These are phyloP conservation scores for Sanghuangporus weigelae DNA, from an alignment of 1,284 basidiomycete genomes.

Conservation along the genomic window DNA sequence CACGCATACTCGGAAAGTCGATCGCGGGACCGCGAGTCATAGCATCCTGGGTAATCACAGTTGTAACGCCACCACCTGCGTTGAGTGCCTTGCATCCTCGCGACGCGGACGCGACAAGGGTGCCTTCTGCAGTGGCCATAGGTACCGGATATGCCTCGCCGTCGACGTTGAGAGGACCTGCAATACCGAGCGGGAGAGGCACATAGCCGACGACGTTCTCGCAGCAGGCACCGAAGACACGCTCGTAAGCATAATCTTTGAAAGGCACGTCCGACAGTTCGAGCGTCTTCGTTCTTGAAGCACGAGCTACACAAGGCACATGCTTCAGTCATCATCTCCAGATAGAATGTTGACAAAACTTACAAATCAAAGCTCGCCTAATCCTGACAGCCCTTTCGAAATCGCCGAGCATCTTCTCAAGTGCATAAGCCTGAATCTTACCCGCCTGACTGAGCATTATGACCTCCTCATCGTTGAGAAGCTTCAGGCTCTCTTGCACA, in stretches of 20 bases:
- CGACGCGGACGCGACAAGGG: constrained; percentile 95
- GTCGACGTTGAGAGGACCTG: constrained; percentile 93
- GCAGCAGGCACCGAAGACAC: constrained; percentile 96
- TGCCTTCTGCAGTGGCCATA: constrained; percentile 99
- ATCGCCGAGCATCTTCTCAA: constrained; percentile 91
- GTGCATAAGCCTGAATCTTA: constrained; percentile 89
- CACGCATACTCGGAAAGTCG: constrained; percentile 82
- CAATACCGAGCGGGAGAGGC: constrained; percentile 94
- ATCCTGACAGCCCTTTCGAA: constrained; percentile 85
- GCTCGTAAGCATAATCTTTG: constrained; percentile 87
- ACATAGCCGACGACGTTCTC: constrained; percentile 99
- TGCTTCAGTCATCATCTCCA: constrained; percentile 6
- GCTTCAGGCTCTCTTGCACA: constrained; percentile 43
- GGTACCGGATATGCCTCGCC: constrained; percentile 86
- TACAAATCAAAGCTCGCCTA: constrained; percentile 86
- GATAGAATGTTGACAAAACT: constrained; percentile 30
- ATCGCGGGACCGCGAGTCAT: constrained; percentile 99
- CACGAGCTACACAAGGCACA: constrained; percentile 57
- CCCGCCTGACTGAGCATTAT: constrained; percentile 87
- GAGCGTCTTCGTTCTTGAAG: constrained; percentile 80
- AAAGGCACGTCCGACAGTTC: constrained; percentile 84
- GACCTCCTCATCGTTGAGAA: constrained; percentile 90
- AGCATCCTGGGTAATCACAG: constrained; percentile 88
- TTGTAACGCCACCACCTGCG: constrained; percentile 91
- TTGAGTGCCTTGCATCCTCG: constrained; percentile 98